Base-by-base conservation (phyloP, 2,329 filamentous ascomycete species). In the Anthostomella pinea region DNA sequence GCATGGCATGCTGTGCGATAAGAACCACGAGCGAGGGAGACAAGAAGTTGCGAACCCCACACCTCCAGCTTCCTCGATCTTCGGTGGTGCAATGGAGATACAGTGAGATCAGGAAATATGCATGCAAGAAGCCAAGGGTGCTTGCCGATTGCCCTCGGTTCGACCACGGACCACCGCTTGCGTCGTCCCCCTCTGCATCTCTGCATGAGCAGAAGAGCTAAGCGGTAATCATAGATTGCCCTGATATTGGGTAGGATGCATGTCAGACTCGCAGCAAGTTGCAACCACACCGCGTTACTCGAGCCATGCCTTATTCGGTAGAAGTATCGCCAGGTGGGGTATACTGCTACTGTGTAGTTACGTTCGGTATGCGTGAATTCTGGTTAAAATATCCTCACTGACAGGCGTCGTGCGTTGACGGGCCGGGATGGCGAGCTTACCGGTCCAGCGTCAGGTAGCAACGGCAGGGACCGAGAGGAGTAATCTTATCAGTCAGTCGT, bases 111-210 rank as follows among this genome's bases (percentile, higher is more conserved):
- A 40, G 38, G 31, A 41, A 34, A 45, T 48, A 51, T 50, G n/a
- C n/a, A n/a, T n/a, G 51, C 47, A 52, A 50, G 46, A 43, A 51
- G 40, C 44, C 46, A 49, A 45, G 52, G 49, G 40, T 50, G 43
- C 42, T 45, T 51, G 48, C 49, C 48, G 45, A 53, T 44, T 51
- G 45, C 45, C 48, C 45, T 52, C 46, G 46, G 45, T 43, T 47
- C 39, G 42, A 45, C 44, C 39, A 45, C 40, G 35, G 33, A 33
- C 41, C 23, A 29, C 29, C 20, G 30, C 30, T 38, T 38, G 33
- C 41, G 41, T 41, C 39, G 44, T 30, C 30, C 32, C 29, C 31
- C 16, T 30, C 37, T 29, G 45, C 44, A 45, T 44, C 39, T 39
- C 46, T 47, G 48, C 50, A 52, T 48, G 26, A 31, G 38, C 28